Evolutionary conservation across 768 basidiomycete species (phyloP), one percentile per base, ranked within the genome.

Genomic region (Xerocomellus intermedius): DNA sequence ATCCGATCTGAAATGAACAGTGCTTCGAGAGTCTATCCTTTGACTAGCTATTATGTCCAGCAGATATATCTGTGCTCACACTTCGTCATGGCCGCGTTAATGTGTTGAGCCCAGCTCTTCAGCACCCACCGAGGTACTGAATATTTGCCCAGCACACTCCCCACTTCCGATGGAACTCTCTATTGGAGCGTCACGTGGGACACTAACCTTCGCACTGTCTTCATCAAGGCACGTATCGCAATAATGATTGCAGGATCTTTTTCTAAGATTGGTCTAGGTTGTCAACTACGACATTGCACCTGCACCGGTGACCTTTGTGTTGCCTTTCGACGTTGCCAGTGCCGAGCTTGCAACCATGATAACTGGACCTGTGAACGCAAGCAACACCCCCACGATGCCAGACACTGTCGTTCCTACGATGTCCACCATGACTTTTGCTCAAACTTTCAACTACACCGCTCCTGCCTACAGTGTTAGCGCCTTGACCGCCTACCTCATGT

Each of bases 121-220:
- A 82, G 83, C 51, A 57, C 76, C 17, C 83, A 86, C 64, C 71
- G 79, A 38, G 86, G 86, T 6, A 81, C 84, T 39, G 77, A 79
- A 59, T 87, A 85, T 61, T 64, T 87, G 1, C 82, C 85, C 3
- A 86, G 82, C 64, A 86, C 83, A 0, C 74, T 85, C 0, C 85
- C 85, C 0, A 68, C 53, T 33, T 48, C 59, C 1, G 64, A 57
- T 4, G 83, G 82, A 10, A 80, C 81, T 1, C 64, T 84, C 2
- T 78, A 82, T 68, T 89, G 86, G 86, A 85, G 83, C 56, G 79
- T 87, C 56, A 74, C 75, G 2, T 67, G 63, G 16, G 70, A 66
- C 17, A 54, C 52, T 36, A 39, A 35, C 8, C 54, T 61, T 33
- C 54, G 63, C 0, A 67, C 73, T 2, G 63, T 86, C 45, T 79